phyloP scores from a whole-genome alignment of 2,329 filamentous ascomycete species.

The Teratosphaeria epicoccoides region DNA sequence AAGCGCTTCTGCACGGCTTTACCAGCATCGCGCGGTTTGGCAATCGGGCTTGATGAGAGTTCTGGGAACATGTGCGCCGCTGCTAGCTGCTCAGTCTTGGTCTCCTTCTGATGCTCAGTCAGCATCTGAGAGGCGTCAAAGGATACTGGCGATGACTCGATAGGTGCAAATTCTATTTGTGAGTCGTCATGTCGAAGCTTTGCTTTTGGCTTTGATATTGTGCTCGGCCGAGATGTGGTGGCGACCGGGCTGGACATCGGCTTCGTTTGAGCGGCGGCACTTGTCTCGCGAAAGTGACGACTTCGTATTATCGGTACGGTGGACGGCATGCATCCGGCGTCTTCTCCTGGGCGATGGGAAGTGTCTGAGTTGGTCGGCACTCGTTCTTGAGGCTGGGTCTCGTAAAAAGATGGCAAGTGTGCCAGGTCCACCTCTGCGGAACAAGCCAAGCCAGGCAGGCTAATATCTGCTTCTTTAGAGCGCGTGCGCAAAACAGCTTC shows the following conservation, averaged over 20 bases:
- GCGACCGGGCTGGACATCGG: not conserved
- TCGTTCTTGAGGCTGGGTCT: constrained; percentile 7
- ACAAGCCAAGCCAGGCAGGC: constrained; percentile 38
- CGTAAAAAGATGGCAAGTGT: constrained; percentile 17
- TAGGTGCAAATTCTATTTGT: constrained; percentile 64
- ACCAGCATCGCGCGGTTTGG: constrained; percentile 16
- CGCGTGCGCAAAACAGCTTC: constrained; percentile 52
- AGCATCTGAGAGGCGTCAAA: constrained; percentile 58
- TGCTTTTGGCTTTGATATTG: constrained; percentile 29
- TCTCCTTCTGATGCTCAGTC: constrained; percentile 70
- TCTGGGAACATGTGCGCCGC: constrained; percentile 59
- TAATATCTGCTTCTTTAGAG: constrained; percentile 43
- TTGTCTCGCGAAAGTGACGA: not conserved
- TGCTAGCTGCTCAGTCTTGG: constrained; percentile 57
- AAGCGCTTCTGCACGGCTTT: constrained; percentile 16
- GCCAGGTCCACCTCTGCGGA: constrained; percentile 28
- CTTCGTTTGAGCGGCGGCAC: not conserved
- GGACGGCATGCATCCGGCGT: not conserved
- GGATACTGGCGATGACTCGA: constrained; percentile 45
- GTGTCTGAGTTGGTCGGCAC: not conserved
- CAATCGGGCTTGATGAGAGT: constrained; percentile 46
- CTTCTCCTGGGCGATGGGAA: not conserved
- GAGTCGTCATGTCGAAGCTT: constrained; percentile 69
- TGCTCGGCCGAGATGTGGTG: not conserved
- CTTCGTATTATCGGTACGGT: not conserved